Percentiles rank a stretch among this genome's conserved stretches.
Conservation (phyloP, 2,329 filamentous ascomycete species). For the Lizonia empirigonia region DNA sequence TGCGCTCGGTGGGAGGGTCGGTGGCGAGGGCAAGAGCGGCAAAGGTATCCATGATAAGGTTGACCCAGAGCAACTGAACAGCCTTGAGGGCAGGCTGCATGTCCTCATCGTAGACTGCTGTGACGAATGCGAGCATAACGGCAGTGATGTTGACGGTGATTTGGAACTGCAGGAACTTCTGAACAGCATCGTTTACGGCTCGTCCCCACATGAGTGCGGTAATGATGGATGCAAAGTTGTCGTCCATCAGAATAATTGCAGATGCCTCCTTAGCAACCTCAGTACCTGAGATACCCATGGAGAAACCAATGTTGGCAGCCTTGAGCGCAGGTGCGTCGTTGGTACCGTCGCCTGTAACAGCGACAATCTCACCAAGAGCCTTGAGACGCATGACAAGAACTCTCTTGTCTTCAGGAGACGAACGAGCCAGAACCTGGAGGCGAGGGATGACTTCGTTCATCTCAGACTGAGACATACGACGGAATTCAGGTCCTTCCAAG, state of each 20-base stretch:
- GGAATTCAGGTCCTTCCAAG: constrained; percentile 85
- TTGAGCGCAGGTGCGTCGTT: constrained; percentile 97
- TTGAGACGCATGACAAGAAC: constrained; percentile 94
- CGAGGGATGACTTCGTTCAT: constrained; percentile 80
- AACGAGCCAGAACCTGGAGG: constrained; percentile 89
- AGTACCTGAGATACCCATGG: constrained; percentile 89
- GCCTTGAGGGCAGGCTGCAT: constrained; percentile 96
- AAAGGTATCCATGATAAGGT: constrained; percentile 93
- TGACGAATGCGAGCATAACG: constrained; percentile 96
- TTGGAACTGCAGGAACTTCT: constrained; percentile 94
- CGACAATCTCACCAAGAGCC: constrained; percentile 86
- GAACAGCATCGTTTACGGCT: constrained; percentile 97
- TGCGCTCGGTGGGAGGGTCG: constrained; percentile 93
- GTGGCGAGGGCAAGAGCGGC: constrained; percentile 95
- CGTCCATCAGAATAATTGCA: constrained; percentile 95
- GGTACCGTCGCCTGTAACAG: constrained; percentile 97
- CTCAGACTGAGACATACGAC: constrained; percentile 75
- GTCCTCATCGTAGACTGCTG: constrained; percentile 77
- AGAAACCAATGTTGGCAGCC: constrained; percentile 96
- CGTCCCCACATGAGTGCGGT: constrained; percentile 92
- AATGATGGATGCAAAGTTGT: constrained; percentile 97
- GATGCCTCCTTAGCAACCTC: constrained; percentile 94
- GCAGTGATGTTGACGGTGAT: constrained; percentile 99
- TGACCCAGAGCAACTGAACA: constrained; percentile 96
- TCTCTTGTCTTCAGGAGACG: constrained; percentile 95